Conservation (phyloP, 768 basidiomycete species). For the Naematelia encephala region DNA sequence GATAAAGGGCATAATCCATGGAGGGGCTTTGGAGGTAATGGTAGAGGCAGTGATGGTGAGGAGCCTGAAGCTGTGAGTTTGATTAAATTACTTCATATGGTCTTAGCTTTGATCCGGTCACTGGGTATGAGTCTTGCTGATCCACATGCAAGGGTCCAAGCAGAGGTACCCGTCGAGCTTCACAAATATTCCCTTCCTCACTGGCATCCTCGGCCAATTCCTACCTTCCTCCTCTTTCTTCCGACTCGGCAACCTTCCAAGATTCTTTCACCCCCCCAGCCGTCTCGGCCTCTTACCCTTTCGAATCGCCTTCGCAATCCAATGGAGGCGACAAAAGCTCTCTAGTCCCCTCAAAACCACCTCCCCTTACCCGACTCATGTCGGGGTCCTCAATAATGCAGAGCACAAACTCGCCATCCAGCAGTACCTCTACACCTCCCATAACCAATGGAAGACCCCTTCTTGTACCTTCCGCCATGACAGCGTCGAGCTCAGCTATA, state of each 20-base stretch:
- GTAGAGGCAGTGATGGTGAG: slow-evolving; percentile 22
- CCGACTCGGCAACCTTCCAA: slow-evolving; percentile 33
- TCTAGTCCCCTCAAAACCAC: slow-evolving; percentile 7
- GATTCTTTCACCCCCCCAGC: slow-evolving; percentile 38
- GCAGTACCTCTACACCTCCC: slow-evolving; percentile 1
- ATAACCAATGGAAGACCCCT: background rate
- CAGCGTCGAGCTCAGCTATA: slow-evolving; percentile 1
- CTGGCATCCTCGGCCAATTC: slow-evolving; percentile 36
- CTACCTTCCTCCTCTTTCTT: slow-evolving; percentile 13
- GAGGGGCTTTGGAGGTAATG: slow-evolving; percentile 20
- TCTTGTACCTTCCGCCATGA: slow-evolving; percentile 4
- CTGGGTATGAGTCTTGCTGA: slow-evolving; percentile 9
- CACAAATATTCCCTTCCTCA: slow-evolving; percentile 34
- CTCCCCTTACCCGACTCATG: slow-evolving; percentile 25
- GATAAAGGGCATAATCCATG: slow-evolving; percentile 15
- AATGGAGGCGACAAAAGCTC: slow-evolving; percentile 2
- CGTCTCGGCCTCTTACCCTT: slow-evolving; percentile 15
- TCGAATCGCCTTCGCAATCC: slow-evolving; percentile 25
- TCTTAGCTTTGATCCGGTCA: no score
- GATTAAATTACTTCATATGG: background rate
- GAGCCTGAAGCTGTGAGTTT: slow-evolving; percentile 29
- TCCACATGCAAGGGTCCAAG: slow-evolving; percentile 4
- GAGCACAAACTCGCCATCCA: background rate
- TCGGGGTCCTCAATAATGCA: slow-evolving; percentile 8
- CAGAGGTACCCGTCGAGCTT: slow-evolving; percentile 20